Base-by-base conservation (phyloP, 352 stramenopile genomes). In the Globisporangium yorkense region DNA sequence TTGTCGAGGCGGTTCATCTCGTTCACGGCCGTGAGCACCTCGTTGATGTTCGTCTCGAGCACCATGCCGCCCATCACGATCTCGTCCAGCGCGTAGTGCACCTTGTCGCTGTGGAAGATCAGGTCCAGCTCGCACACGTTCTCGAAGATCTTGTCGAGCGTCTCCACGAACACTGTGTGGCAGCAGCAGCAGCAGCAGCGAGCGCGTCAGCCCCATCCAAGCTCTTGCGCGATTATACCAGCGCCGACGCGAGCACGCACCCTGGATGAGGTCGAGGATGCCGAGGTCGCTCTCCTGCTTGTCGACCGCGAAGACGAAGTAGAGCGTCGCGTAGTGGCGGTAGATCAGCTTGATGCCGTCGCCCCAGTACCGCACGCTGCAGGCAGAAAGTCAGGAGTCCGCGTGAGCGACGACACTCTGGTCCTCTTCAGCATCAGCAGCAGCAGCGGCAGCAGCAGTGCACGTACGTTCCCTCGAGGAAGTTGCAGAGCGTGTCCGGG, bases 31-130 rank as follows among this genome's bases (percentile, higher is more conserved):
- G 92, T 92, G 60, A 99, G 78, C 64, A 99, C 97, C 50, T 96
- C 77, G 68, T 97, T 97, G 73, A 99, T 99, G 85, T 99, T 99
- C 35, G 97, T 99, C 74, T 99, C 97, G 31, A 99, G 80, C 48
- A 99, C 97, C 96, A 99, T 99, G 33, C 97, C 97, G 15, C 94
- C 97, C 96, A 99, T 99, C 45, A 99, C 97, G 66, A 99, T 99
- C 78, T 99, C 97, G 80, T 99, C 97, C 54, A 99, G 78, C 47
- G 98, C 91, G 67, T 97, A 98, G 64, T 98, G 90, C 27, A 97
- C 79, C 63, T 97, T 97, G 88, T 99, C 97, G 47, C 92, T 98
- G 80, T 99, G 96, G 80, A 99, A 99, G 69, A 99, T 99, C 39
- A 99, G 81, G 67, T 99, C 97, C 49, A 99, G 81, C 78, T 99